phyloP scores from a whole-genome alignment of 1,284 basidiomycete species.

The Cryptococcus neoformans region DNA sequence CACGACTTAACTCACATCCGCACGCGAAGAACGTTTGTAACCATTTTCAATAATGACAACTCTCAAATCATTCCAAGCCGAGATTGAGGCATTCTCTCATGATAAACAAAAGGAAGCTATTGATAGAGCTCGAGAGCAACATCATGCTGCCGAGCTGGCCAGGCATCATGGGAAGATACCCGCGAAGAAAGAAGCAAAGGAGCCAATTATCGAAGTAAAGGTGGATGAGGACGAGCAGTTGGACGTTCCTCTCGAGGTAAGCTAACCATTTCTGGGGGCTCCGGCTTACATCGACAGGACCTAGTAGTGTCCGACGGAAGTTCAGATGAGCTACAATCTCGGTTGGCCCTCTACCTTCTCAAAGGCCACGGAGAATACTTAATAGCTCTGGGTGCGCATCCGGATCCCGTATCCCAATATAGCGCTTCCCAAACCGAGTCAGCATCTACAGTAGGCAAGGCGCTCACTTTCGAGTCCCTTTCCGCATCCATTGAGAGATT shows the following conservation, averaged over 20 bases:
- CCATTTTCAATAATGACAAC: conserved; percentile 32
- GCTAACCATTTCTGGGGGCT: not conserved
- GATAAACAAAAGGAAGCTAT: conserved; percentile 41
- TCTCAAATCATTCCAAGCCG: conserved; percentile 47
- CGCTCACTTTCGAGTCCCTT: conserved; percentile 22
- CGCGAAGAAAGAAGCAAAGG: conserved; percentile 9
- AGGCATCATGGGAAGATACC: conserved; percentile 36
- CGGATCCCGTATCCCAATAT: conserved; percentile 23
- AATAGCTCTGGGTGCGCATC: conserved; percentile 41
- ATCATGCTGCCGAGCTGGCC: conserved; percentile 39
- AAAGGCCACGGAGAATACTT: conserved; percentile 45
- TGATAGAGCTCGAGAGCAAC: conserved; percentile 36
- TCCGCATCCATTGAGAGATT: conserved; percentile 26
- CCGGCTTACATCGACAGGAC: conserved; percentile 18
- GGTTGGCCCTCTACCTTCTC: conserved; percentile 33
- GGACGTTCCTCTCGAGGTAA: conserved; percentile 33
- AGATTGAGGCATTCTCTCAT: conserved; percentile 45
- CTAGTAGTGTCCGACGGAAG: conserved; percentile 23
- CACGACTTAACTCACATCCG: too few species aligned
- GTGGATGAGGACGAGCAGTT: conserved; percentile 15
- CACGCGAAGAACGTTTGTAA: too few species aligned
- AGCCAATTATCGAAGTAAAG: conserved; percentile 12
- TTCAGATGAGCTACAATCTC: conserved; percentile 29
- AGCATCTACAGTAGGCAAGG: conserved; percentile 20
- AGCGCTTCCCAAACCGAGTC: conserved; percentile 14